Evolutionary conservation across 2,329 filamentous ascomycete genomes (phyloP).

Genomic region (Pyrenochaeta sp.): DNA sequence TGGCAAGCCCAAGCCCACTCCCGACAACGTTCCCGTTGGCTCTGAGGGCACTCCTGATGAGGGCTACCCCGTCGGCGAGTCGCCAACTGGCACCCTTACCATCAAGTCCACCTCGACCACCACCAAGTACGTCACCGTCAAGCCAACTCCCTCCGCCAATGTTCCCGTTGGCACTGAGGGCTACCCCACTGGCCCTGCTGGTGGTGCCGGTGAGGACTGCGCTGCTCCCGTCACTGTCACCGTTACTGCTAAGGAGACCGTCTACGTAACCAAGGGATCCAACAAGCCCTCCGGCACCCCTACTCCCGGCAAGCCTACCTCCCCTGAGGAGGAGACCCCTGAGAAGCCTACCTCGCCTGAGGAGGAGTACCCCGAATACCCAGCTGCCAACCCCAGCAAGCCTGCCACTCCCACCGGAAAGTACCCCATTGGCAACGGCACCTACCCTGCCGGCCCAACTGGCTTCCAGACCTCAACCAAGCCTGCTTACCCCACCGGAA

Average conservation of each 20-base stretch:
- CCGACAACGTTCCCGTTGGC: conserved; percentile 15
- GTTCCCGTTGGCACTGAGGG: conserved; percentile 24
- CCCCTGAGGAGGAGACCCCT: conserved; percentile 10
- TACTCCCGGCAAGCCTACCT: conserved; percentile 11
- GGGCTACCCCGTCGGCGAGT: conserved; percentile 6
- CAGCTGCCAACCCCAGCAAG: conserved; percentile 15
- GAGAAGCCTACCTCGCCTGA: conserved; percentile 17
- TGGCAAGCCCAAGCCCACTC: conserved; percentile 17
- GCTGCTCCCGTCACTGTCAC: conserved; percentile 46
- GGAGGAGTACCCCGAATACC: conserved; percentile 10
- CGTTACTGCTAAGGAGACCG: conserved; percentile 49
- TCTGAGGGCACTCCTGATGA: conserved; percentile 11
- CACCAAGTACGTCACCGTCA: conserved; percentile 47
- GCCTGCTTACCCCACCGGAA: conserved; percentile 28
- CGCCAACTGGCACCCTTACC: conserved; percentile 32
- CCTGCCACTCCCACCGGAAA: conserved; percentile 26
- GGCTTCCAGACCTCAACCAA: conserved; percentile 45
- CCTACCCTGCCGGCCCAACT: conserved; percentile 36
- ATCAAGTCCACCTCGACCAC: conserved; percentile 44
- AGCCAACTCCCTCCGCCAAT: conserved; percentile 31
- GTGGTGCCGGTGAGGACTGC: conserved; percentile 34
- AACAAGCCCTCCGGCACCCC: conserved; percentile 18
- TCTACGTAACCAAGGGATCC: conserved; percentile 43
- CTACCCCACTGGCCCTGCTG: conserved; percentile 17
- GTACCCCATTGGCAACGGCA: conserved; percentile 41